A percentile compares a stretch with the other conserved stretches of the same genome.
phyloP scores from a whole-genome alignment of 176 grass and related monocot genomes.

The Rhynchospora pubera region DNA sequence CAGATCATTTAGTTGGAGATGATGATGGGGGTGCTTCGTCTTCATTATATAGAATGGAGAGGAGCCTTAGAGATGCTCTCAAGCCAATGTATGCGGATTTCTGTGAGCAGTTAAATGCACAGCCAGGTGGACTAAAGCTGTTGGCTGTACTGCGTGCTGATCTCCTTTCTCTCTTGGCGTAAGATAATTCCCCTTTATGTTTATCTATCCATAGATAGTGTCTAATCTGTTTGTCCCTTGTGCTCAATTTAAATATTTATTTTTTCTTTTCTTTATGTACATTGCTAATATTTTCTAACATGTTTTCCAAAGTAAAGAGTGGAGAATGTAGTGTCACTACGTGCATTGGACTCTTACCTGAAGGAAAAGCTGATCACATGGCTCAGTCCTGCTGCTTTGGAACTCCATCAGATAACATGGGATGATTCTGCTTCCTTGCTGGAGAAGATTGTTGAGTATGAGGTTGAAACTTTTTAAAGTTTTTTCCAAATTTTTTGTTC shows the following conservation, averaged over 20 bases:
- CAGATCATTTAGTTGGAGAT: constrained; percentile 18
- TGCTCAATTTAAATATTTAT: neutral
- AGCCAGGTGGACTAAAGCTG: constrained; percentile 80
- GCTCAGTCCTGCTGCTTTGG: constrained; percentile 83
- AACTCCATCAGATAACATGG: constrained; percentile 90
- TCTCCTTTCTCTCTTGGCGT: constrained; percentile 66
- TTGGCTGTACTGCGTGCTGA: constrained; percentile 74
- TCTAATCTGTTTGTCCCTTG: neutral
- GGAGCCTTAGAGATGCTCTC: constrained; percentile 60
- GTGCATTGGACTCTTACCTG: constrained; percentile 78
- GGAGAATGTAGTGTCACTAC: constrained; percentile 61
- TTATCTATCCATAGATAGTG: neutral
- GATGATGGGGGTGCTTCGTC: constrained; percentile 38
- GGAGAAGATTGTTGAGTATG: constrained; percentile 94
- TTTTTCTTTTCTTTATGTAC: constrained; percentile 15
- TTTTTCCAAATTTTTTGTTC: neutral
- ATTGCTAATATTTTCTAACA: constrained; percentile 14
- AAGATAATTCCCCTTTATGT: constrained; percentile 20
- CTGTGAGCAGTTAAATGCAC: constrained; percentile 73
- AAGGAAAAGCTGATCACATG: constrained; percentile 95
- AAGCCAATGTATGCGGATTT: constrained; percentile 64
- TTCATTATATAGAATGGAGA: constrained; percentile 74
- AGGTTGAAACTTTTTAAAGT: constrained; percentile 32
- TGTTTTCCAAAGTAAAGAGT: constrained; percentile 34
- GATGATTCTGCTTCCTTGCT: constrained; percentile 89